A percentile compares a stretch with the other conserved stretches of the same genome.
phyloP scores from a whole-genome alignment of 1,284 basidiomycete genomes.

The Trichosporon sp. region DNA sequence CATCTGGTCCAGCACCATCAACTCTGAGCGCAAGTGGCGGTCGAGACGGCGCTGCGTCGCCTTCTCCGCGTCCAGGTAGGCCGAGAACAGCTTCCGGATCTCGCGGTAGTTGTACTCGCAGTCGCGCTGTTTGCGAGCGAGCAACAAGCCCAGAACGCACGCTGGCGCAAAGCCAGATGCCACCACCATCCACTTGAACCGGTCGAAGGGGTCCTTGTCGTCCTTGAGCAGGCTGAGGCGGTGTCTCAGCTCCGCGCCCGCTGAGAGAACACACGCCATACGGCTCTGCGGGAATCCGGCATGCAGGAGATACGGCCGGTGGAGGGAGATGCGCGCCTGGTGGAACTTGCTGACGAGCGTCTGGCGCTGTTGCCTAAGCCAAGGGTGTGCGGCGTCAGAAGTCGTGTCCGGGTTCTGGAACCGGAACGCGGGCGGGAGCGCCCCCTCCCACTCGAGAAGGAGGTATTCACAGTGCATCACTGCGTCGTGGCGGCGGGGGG shows the following conservation, averaged over 20 bases:
- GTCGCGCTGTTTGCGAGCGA: constrained; percentile 30
- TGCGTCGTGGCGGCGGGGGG: constrained; percentile 34
- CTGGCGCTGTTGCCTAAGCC: constrained; percentile 40
- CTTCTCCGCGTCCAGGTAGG: constrained; percentile 29
- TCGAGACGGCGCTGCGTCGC: constrained; percentile 24
- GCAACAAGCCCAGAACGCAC: constrained; percentile 40
- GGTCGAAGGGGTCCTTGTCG: constrained; percentile 38
- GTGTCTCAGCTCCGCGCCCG: constrained; percentile 38
- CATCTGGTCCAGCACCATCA: constrained; percentile 35
- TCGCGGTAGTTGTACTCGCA: constrained; percentile 30
- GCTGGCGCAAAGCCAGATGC: constrained; percentile 42
- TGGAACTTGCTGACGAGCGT: constrained; percentile 43
- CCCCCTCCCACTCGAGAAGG: constrained; percentile 34
- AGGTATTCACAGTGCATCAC: constrained; percentile 39
- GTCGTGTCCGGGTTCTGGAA: constrained; percentile 36
- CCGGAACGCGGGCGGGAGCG: constrained; percentile 41
- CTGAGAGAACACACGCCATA: constrained; percentile 34
- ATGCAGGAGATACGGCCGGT: constrained; percentile 42
- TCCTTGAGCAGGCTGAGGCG: constrained; percentile 33
- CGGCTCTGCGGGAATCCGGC: constrained; percentile 31
- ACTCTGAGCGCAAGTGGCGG: constrained; percentile 24
- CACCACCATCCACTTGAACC: constrained; percentile 48
- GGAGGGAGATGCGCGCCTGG: constrained; percentile 41
- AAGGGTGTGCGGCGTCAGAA: constrained; percentile 34
- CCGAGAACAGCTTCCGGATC: constrained; percentile 26